Evolutionary conservation across 169 alveolate species (phyloP).

Genomic region (Cryptosporidium baileyi): DNA sequence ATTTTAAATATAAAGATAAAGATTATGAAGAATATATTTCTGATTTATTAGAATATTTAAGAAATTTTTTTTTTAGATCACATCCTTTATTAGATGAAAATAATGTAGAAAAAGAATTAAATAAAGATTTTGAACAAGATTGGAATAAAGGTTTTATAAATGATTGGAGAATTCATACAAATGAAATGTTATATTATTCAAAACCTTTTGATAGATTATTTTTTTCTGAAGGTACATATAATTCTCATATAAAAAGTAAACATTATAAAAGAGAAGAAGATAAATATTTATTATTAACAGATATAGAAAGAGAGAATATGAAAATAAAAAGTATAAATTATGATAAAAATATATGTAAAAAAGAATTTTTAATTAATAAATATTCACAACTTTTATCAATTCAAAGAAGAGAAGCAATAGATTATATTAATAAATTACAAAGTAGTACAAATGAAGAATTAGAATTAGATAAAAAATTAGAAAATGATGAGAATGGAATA

Average conservation of each 20-base stretch:
- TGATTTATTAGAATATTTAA: slow-evolving; percentile 73
- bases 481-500: slow-evolving; percentile 64
- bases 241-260: slow-evolving; percentile 73
- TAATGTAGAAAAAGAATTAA: slow-evolving; percentile 73
- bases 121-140: slow-evolving; percentile 74
- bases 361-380: slow-evolving; percentile 83
- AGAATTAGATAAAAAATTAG: slow-evolving; percentile 75
- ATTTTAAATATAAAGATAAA: slow-evolving; percentile 80
- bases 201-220: slow-evolving; percentile 81
- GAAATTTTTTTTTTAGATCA: slow-evolving; percentile 74
- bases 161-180: slow-evolving; percentile 81
- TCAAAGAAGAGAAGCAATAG: slow-evolving; percentile 85
- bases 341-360: slow-evolving; percentile 81
- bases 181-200: slow-evolving; percentile 77
- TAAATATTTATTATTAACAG: slow-evolving; percentile 81
- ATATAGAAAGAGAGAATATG: slow-evolving; percentile 79
- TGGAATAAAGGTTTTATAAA: slow-evolving; percentile 75
- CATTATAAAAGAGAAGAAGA: slow-evolving; percentile 76
- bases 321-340: slow-evolving; percentile 78
- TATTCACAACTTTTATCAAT: slow-evolving; percentile 84
- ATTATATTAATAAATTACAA: slow-evolving; percentile 86
- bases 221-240: slow-evolving; percentile 72
- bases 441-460: slow-evolving; percentile 81
- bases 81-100: slow-evolving; percentile 79
- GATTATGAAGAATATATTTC: slow-evolving; percentile 77